Base-by-base conservation (phyloP, 805 yeast genomes). In the Nakazawaea laoshanensis region DNA sequence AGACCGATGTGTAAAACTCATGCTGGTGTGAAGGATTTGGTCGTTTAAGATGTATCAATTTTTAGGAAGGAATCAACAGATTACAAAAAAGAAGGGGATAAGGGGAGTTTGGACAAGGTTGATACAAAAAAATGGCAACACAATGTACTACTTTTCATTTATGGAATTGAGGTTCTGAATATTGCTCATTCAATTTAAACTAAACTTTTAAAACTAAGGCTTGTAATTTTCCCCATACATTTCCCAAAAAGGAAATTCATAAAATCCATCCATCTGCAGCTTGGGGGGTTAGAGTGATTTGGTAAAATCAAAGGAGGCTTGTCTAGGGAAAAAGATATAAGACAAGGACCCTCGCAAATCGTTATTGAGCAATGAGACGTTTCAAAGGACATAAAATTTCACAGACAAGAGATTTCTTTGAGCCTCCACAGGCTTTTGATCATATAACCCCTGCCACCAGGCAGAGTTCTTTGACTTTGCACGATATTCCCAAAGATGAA, bases 371-470 rank as follows among this genome's bases (percentile, higher is more conserved):
- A 9, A 47, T 47, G 46, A 38, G 45, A 21, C 45, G 43, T 24
- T 42, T 44, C 19, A 47, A 37, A 27, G 57, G 56, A 4, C 47
- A 53, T 24, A 41, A 35, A 27, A 35, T 53, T 7, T 31, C 32
- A 9, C 32, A 33, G 15, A 41, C 35, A 2, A 37, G 33, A n/a
- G 59, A 53, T 33, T 51, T 48, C 23, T 24, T 24, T 17, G n/a
- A 25, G 7, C 32, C 24, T 13, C 16, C 24, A 17, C 10, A 19
- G n/a, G 24, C 17, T 14, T 24, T 34, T 7, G 29, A 29, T 18
- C 18, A 34, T 20, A 14, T 34, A 24, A 4, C 18, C 9, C 27
- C 33, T n/a, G 15, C n/a, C n/a, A 8, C 24, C 11, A 19, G 15
- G 4, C 18, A 15, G 18, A 29, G 28, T 12, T n/a, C 13, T 11